A percentile compares a stretch with the other conserved stretches of the same genome.
phyloP scores from a whole-genome alignment of 2,329 filamentous ascomycete species.

The Diaporthe longicolla region DNA sequence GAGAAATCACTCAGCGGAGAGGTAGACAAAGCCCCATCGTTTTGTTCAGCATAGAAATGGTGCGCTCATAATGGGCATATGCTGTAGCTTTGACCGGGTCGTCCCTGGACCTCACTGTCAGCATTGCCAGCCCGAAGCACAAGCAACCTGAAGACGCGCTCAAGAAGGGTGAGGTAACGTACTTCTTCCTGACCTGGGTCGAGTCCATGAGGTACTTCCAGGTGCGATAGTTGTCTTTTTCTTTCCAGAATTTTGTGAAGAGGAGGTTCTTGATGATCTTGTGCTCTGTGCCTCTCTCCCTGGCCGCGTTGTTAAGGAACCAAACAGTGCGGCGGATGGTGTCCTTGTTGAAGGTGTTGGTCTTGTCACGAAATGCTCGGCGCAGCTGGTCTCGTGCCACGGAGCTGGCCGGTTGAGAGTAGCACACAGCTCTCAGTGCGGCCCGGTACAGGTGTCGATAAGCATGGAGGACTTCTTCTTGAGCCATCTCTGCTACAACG shows the following conservation, averaged over 20 bases:
- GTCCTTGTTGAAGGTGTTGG: slow-evolving; percentile 61
- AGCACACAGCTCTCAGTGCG: slow-evolving; percentile 79
- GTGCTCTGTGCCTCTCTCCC: slow-evolving; percentile 78
- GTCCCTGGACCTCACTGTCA: slow-evolving; percentile 43
- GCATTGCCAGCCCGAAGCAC: slow-evolving; percentile 1
- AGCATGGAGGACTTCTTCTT: slow-evolving; percentile 68
- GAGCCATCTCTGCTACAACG: slow-evolving; percentile 48
- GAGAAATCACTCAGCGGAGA: slow-evolving; percentile 54
- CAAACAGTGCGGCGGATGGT: slow-evolving; percentile 75
- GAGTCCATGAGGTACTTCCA: slow-evolving; percentile 22
- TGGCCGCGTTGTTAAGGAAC: slow-evolving; percentile 77
- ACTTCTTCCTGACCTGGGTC: slow-evolving; percentile 40
- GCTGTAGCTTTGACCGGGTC: slow-evolving; percentile 49
- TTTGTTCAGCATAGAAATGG: slow-evolving; percentile 80
- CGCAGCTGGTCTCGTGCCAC: slow-evolving; percentile 72
- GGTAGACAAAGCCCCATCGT: slow-evolving; percentile 77
- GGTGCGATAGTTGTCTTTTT: slow-evolving; percentile 52
- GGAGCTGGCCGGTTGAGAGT: slow-evolving; percentile 77
- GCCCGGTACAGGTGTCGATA: slow-evolving; percentile 80
- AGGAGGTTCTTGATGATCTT: slow-evolving; percentile 79
- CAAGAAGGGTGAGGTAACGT: slow-evolving; percentile 40
- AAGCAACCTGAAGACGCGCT: slow-evolving; percentile 16
- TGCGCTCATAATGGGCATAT: slow-evolving; percentile 77
- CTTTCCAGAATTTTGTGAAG: slow-evolving; percentile 28
- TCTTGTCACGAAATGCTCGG: slow-evolving; percentile 68